A percentile compares a stretch with the other conserved stretches of the same genome.
Conservation (phyloP, 1,139 yeast species). For the Protomyces macrosporus region DNA sequence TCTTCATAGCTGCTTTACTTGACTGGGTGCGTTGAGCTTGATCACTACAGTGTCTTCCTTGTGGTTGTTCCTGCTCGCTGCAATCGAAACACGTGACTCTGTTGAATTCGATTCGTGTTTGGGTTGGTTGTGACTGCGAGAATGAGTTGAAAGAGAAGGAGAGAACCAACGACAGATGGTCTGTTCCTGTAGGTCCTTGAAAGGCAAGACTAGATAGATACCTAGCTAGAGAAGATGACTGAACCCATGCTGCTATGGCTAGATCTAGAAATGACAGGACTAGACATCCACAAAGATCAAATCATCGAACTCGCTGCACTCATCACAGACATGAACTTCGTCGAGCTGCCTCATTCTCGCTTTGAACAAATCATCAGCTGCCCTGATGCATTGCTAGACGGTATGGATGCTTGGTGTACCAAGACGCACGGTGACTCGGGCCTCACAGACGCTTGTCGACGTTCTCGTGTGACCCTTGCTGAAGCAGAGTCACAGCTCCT, state of each 20-base stretch:
- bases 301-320: constrained; percentile 91
- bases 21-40: background rate
- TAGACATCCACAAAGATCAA: constrained; percentile 60
- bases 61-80: background rate
- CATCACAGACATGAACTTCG: constrained; percentile 74
- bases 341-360: constrained; percentile 59
- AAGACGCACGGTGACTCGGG: constrained; percentile 57
- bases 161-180: too few species aligned
- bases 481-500: constrained; percentile 63
- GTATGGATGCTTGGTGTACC: constrained; percentile 83
- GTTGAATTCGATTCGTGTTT: background rate
- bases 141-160: background rate
- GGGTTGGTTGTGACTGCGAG: background rate
- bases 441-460: constrained; percentile 4
- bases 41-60: background rate
- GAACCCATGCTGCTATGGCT: constrained; percentile 18
- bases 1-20: constrained; percentile 65
- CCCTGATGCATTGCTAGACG: constrained; percentile 57
- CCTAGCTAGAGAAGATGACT: background rate
- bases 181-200: too few species aligned
- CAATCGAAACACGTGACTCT: too few species aligned
- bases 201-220: background rate
- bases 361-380: constrained; percentile 78
- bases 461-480: constrained; percentile 34
- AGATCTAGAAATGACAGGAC: constrained; percentile 69